A percentile compares a stretch with the other conserved stretches of the same genome.
phyloP scores from a whole-genome alignment of 2,329 filamentous ascomycete genomes.

The Epichloe brachyelytri region DNA sequence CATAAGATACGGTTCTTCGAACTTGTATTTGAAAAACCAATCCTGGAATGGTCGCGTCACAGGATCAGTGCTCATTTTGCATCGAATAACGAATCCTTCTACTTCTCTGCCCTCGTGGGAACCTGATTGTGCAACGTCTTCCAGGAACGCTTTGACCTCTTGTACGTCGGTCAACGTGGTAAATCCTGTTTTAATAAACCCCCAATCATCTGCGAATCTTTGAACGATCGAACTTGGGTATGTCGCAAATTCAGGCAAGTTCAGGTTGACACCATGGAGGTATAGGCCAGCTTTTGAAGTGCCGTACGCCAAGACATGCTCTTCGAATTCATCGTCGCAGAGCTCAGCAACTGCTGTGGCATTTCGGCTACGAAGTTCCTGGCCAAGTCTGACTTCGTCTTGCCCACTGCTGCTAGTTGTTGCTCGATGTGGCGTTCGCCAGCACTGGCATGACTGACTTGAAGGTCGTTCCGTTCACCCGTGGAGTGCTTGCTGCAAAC shows the following conservation, averaged over 20 bases:
- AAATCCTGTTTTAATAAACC: slow-evolving; percentile 79
- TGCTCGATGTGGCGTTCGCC: slow-evolving; percentile 72
- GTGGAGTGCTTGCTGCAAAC: slow-evolving; percentile 99
- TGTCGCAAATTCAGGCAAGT: slow-evolving; percentile 82
- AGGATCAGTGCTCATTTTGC: slow-evolving; percentile 50
- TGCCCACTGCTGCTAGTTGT: slow-evolving; percentile 67
- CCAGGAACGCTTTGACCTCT: slow-evolving; percentile 67
- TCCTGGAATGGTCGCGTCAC: slow-evolving; percentile 52
- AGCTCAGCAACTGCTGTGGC: slow-evolving; percentile 92
- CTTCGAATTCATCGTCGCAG: slow-evolving; percentile 91
- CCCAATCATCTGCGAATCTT: slow-evolving; percentile 81
- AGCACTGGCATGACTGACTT: slow-evolving; percentile 68
- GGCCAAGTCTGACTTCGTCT: slow-evolving; percentile 67
- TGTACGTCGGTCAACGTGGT: slow-evolving; percentile 62
- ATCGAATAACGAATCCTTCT: slow-evolving; percentile 92
- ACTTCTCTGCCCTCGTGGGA: slow-evolving; percentile 85
- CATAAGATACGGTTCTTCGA: slow-evolving; percentile 97
- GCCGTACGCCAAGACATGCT: slow-evolving; percentile 86
- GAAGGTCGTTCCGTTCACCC: slow-evolving; percentile 57
- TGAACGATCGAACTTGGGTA: slow-evolving; percentile 77
- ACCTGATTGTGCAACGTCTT: slow-evolving; percentile 75
- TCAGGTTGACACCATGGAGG: slow-evolving; percentile 90
- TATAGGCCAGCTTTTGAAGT: slow-evolving; percentile 79
- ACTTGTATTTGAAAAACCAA: slow-evolving; percentile 99
- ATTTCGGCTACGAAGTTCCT: slow-evolving; percentile 66